phyloP scores from a whole-genome alignment of 176 grass and related monocot genomes.

The Oropetium thomaeum region DNA sequence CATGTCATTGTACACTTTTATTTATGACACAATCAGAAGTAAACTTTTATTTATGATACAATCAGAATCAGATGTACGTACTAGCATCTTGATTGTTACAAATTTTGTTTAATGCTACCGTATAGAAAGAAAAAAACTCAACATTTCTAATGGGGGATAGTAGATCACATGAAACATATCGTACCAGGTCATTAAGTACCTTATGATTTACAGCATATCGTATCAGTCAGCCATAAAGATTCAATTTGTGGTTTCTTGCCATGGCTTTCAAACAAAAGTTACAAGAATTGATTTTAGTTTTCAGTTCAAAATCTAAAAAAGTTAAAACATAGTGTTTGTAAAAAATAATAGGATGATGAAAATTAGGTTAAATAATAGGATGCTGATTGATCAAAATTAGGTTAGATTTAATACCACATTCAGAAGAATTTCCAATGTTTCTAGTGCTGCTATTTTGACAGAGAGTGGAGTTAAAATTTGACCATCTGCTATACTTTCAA shows the following conservation, averaged over 20 bases:
- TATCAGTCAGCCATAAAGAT: not conserved
- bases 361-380: constrained; percentile 6
- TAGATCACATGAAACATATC: not conserved
- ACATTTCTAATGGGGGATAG: not conserved
- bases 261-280: not conserved
- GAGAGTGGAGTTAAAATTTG: constrained; percentile 40
- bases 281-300: not conserved
- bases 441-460: constrained; percentile 73
- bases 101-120: too few species aligned
- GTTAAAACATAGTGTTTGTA: not conserved
- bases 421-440: constrained; percentile 80
- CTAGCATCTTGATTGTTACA: too few species aligned
- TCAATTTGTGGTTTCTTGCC: not conserved
- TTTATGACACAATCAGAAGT: too few species aligned
- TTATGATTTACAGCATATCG: not conserved
- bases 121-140: too few species aligned
- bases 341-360: not conserved
- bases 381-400: not conserved
- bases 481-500: constrained; percentile 32
- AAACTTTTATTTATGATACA: too few species aligned
- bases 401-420: constrained; percentile 59
- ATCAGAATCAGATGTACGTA: too few species aligned
- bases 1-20: too few species aligned
- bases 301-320: not conserved
- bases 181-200: not conserved